These are phyloP conservation scores for Wickerhamomyces bisporus DNA, from an alignment of 805 yeast genomes.

Conservation along the genomic window DNA sequence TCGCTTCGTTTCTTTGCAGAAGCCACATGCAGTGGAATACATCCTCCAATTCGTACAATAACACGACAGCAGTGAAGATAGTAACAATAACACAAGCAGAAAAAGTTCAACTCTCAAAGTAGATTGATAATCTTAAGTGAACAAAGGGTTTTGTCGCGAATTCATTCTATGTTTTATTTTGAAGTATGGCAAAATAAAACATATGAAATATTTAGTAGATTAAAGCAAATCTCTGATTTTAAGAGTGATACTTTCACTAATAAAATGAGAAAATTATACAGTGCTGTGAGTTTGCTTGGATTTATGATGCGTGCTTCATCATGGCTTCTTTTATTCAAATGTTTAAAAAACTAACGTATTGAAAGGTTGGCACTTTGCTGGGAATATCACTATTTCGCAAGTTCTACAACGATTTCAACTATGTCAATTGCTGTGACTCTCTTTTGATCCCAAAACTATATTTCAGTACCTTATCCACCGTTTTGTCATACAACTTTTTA, in stretches of 20 bases:
- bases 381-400: background rate
- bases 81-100: too few relatives aligned
- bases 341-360: background rate
- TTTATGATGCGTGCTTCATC: background rate
- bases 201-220: too few relatives aligned
- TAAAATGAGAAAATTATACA: background rate
- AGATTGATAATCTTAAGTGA: too few relatives aligned
- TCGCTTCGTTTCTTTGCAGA: too few relatives aligned
- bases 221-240: too few relatives aligned
- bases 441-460: background rate
- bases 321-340: background rate
- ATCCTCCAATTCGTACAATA: background rate
- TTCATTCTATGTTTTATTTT: too few relatives aligned
- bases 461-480: background rate
- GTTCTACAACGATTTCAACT: background rate
- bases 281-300: background rate
- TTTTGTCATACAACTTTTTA: constrained; percentile 3
- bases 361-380: background rate
- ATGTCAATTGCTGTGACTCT: background rate
- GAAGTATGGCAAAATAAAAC: too few relatives aligned
- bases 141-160: too few relatives aligned
- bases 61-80: too few relatives aligned
- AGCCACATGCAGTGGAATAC: background rate
- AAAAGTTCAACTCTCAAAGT: too few relatives aligned
- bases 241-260: background rate